Evolutionary conservation across 192 early-diverging fungal species (phyloP).

Genomic region (Cladochytrium replicatum): DNA sequence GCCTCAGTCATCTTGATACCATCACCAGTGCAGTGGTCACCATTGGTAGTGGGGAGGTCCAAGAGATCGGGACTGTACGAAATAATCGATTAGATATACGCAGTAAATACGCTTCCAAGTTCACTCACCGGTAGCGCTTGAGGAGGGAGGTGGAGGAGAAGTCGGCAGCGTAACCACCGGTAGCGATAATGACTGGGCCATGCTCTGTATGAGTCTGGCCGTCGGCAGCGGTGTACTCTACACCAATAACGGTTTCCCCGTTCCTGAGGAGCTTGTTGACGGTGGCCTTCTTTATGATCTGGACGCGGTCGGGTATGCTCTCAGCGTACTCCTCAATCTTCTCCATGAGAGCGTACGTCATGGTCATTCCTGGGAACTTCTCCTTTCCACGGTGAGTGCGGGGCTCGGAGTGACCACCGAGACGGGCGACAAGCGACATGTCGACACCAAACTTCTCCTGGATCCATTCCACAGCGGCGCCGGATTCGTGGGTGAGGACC

Average conservation of each 20-base stretch:
- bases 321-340: slow-evolving; percentile 61
- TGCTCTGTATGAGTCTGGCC: slow-evolving; percentile 51
- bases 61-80: slow-evolving; percentile 22
- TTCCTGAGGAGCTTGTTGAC: slow-evolving; percentile 65
- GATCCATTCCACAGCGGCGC: slow-evolving; percentile 87
- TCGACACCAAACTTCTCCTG: slow-evolving; percentile 82
- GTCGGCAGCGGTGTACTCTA: slow-evolving; percentile 52
- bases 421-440: slow-evolving; percentile 74
- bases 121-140: slow-evolving; percentile 64
- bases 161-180: slow-evolving; percentile 92
- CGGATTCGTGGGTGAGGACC: slow-evolving; percentile 77
- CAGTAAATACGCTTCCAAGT: not conserved
- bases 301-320: slow-evolving; percentile 57
- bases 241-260: slow-evolving; percentile 63
- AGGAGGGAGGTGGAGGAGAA: slow-evolving; percentile 67
- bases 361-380: slow-evolving; percentile 76
- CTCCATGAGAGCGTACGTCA: slow-evolving; percentile 84
- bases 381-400: slow-evolving; percentile 83
- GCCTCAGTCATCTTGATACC: slow-evolving; percentile 80
- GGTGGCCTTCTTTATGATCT: slow-evolving; percentile 73
- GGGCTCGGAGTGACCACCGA: slow-evolving; percentile 88
- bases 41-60: slow-evolving; percentile 81
- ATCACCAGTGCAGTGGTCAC: slow-evolving; percentile 90
- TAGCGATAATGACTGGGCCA: slow-evolving; percentile 80
- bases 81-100: not conserved